Percentiles rank a stretch among this genome's conserved stretches.
These are phyloP conservation scores for Annulohypoxylon moriforme DNA, from an alignment of 495 filamentous ascomycete genomes.

Conservation along the genomic window DNA sequence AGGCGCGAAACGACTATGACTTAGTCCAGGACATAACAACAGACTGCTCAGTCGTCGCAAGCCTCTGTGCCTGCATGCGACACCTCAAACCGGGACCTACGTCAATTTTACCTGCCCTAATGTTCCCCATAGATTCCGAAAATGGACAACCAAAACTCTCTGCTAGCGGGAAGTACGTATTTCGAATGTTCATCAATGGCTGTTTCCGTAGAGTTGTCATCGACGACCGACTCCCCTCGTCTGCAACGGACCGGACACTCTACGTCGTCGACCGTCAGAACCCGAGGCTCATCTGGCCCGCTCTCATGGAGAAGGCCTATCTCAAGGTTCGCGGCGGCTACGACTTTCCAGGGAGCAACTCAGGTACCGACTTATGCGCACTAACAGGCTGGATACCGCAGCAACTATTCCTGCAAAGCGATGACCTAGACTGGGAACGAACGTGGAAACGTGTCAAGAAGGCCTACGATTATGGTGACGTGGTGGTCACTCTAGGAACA, in stretches of 20 bases:
- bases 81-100: constrained; percentile 50
- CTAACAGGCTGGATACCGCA: constrained; percentile 97
- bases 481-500: constrained; percentile 90
- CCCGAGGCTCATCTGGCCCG: constrained; percentile 84
- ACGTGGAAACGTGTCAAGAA: constrained; percentile 83
- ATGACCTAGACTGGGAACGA: constrained; percentile 77
- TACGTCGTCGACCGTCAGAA: constrained; percentile 92
- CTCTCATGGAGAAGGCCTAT: constrained; percentile 95
- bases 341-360: constrained; percentile 98
- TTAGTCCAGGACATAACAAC: constrained; percentile 93
- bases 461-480: constrained; percentile 80
- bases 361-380: constrained; percentile 90
- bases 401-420: constrained; percentile 87
- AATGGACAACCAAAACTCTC: constrained; percentile 69
- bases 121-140: constrained; percentile 76
- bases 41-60: constrained; percentile 97
- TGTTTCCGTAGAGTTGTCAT: constrained; percentile 87
- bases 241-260: constrained; percentile 74
- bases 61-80: constrained; percentile 81
- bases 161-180: constrained; percentile 86
- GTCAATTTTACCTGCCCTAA: constrained; percentile 67
- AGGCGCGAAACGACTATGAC: constrained; percentile 67
- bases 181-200: constrained; percentile 94
- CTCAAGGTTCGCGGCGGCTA: constrained; percentile 97
- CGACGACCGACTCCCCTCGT: constrained; percentile 89